Evolutionary conservation across 2,329 filamentous ascomycete species (phyloP), one percentile per base, ranked within the genome.

Genomic region (Hypoxylon sp.): DNA sequence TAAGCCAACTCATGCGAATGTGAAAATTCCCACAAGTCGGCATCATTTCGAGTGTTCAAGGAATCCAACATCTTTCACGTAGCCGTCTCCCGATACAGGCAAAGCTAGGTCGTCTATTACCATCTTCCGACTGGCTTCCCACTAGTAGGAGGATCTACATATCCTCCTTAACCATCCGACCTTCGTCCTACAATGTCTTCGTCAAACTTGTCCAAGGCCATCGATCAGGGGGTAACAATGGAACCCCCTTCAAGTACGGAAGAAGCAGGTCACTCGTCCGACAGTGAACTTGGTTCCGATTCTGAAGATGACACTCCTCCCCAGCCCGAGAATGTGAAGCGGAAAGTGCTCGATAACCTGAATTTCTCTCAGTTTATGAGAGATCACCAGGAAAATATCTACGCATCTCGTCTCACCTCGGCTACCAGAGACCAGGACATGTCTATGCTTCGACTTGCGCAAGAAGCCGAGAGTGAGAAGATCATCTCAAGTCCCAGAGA

Each of bases 401-500:
- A 58, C n/a, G 48, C 35, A 24, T 58, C 55, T 17, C 37, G 27
- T 27, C 26, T 52, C 3, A 27, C 4, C 9, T 29, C 42, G 17
- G n/a, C 18, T 10, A 29, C 66, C 2, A 52, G 49, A 5, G 50
- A 70, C 18, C 65, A 72, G 1, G 66, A 70, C 37, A 72, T 72
- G 50, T 75, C 74, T 2, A 64, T 70, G 8, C 65, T 70, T 3
- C 64, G 68, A 10, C 64, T 79, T 15, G 65, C 77, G 10, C 69
- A 64, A 35, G 70, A 75, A 10, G 73, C 71, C 45, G 75, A 77
- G 31, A 75, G 72, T 43, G 72, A 75, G 18, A 78, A 75, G 29
- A 90, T 92, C 49, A 92, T 95, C 57, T 83, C 86, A 9, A 89
- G 87, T 49, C 91, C 93, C 0, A 83, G 94, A 45, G 92, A 97